Evolutionary conservation across 768 basidiomycete species (phyloP), one percentile per base, ranked within the genome.

Genomic region (Mycena sanguinolenta): DNA sequence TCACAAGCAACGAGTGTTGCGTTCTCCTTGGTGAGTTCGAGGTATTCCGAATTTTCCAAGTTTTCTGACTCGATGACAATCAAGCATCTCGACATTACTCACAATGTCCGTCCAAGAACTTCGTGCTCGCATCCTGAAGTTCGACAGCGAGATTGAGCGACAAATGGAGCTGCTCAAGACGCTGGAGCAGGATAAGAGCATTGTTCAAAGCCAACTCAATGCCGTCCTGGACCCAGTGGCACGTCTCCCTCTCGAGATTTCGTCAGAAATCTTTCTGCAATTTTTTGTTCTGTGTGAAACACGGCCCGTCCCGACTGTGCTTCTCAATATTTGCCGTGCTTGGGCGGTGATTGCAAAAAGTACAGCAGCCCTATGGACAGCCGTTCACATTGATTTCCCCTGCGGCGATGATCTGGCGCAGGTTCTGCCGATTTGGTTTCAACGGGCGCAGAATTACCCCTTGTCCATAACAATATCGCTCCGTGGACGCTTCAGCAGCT

Each of bases 151-250:
- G 23, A 58, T 58, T 8, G 36, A 38, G 13, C 21, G n/a, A 5
- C 55, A 57, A 34, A 57, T 23, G n/a, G 21, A 57, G 34, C 17
- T 57, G 2, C 16, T 57, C 34, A 36, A 36, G 34, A n/a, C 34
- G 32, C 55, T 57, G n/a, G 34, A 57, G 9, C 32, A 16, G 12
- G 55, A 36, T 28, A 57, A 25, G 36, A 36, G 32, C n/a, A 10
- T 36, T 36, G n/a, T 36, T 13, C 32, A 57, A n/a, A 21, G 34
- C 21, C 55, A 57, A n/a, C n/a, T n/a, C n/a, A n/a, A n/a, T n/a
- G n/a, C n/a, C n/a, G n/a, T n/a, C n/a, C n/a, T n/a, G n/a, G 55
- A 57, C 13, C 55, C 34, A 4, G 34, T 57, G 55, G 55, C 55
- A 13, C 55, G 55, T n/a, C 34, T 57, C 3, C 55, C 55, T 12